Conservation (phyloP, 768 basidiomycete species). For the Leucogyrophana mollusca region DNA sequence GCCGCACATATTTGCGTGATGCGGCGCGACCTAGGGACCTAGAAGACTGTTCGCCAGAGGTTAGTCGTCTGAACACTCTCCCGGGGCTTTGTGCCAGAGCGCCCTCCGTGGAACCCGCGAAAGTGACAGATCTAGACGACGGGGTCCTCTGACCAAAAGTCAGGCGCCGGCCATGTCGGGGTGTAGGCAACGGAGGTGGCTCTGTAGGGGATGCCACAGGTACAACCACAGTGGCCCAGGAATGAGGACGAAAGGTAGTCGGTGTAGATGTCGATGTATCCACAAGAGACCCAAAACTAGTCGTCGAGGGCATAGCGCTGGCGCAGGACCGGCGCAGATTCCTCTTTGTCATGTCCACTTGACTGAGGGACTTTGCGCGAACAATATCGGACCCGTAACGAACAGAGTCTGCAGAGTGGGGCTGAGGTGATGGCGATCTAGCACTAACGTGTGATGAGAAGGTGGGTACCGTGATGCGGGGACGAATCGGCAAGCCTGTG, state of each 20-base stretch:
- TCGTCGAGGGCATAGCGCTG: neutral
- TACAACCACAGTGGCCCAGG: neutral
- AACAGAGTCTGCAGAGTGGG: constrained; percentile 6
- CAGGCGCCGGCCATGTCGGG: neutral
- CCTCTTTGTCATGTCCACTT: constrained; percentile 1
- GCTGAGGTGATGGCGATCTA: neutral
- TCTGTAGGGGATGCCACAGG: neutral
- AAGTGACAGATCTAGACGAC: neutral
- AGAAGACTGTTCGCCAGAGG: neutral
- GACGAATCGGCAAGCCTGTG: constrained; percentile 1
- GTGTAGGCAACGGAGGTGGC: neutral
- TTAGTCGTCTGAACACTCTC: no score
- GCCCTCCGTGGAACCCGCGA: neutral
- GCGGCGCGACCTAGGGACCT: no score
- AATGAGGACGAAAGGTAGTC: neutral
- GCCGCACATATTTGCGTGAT: no score
- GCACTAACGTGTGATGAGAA: constrained; percentile 1
- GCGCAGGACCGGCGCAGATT: neutral
- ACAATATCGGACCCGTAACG: constrained; percentile 31
- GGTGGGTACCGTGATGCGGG: constrained; percentile 7
- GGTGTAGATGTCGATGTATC: neutral
- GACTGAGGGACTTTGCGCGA: constrained; percentile 2
- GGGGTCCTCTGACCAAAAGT: neutral
- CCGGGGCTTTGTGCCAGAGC: neutral
- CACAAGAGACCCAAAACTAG: no score